These are phyloP conservation scores for Hypoxylon sp. DNA, from an alignment of 2,329 filamentous ascomycete genomes.

Conservation along the genomic window DNA sequence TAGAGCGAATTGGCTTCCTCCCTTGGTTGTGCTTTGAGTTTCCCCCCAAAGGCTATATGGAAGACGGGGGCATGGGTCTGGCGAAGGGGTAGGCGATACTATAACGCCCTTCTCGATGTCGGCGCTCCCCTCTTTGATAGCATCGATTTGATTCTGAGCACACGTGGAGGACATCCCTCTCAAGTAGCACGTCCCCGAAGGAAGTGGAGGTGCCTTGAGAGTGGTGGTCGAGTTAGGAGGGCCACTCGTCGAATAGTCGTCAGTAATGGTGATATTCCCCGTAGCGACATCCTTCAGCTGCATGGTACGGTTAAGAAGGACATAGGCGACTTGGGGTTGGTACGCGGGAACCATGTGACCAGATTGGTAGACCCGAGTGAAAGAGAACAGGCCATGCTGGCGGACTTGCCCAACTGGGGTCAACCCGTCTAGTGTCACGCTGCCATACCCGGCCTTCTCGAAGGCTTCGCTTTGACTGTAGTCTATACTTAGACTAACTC, in stretches of 20 bases:
- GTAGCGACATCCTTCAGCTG: constrained; percentile 64
- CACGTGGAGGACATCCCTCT: constrained; percentile 20
- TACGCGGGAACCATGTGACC: constrained; percentile 63
- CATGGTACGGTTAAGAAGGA: constrained; percentile 63
- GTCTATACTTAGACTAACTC: constrained; percentile 58
- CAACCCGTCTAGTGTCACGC: constrained; percentile 54
- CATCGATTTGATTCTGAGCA: constrained; percentile 20
- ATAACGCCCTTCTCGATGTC: constrained; percentile 9
- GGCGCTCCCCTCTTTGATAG: constrained; percentile 7
- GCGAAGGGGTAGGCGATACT: constrained; percentile 1
- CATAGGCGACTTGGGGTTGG: constrained; percentile 62
- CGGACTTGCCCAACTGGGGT: constrained; percentile 60
- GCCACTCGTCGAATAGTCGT: constrained; percentile 51
- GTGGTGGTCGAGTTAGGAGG: background rate
- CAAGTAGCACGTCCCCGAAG: constrained; percentile 17
- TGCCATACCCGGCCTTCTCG: constrained; percentile 61
- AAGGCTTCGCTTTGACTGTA: constrained; percentile 58
- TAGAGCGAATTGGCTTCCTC: constrained; percentile 8
- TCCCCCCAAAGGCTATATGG: background rate
- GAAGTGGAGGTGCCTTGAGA: constrained; percentile 3
- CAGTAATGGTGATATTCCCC: constrained; percentile 57
- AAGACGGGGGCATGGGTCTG: constrained; percentile 12
- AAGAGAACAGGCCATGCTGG: constrained; percentile 62
- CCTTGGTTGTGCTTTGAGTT: constrained; percentile 14
- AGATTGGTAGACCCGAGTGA: constrained; percentile 60